A percentile compares a stretch with the other conserved stretches of the same genome.
Evolutionary conservation across 495 filamentous ascomycete genomes (phyloP).

Genomic region (Pyronema domesticum): DNA sequence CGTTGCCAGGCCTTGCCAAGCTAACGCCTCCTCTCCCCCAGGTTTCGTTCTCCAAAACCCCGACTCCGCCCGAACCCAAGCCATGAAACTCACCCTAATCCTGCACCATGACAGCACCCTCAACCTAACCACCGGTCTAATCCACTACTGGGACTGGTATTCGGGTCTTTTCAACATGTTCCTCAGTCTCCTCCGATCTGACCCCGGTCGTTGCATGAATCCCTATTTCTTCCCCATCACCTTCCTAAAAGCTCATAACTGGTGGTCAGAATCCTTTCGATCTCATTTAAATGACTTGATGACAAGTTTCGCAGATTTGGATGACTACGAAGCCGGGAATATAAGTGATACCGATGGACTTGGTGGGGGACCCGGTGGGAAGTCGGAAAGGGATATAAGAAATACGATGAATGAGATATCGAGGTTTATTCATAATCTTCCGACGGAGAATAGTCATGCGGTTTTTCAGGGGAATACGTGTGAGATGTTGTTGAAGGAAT

Average conservation of each 20-base stretch:
- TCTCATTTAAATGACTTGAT: not conserved
- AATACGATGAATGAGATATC: not conserved
- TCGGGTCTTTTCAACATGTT: not conserved
- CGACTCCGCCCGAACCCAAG: not conserved
- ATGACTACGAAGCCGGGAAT: too few relatives aligned
- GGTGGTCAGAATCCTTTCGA: not conserved
- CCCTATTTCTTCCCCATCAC: not conserved
- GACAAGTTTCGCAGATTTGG: too few relatives aligned
- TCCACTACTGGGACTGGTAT: not conserved
- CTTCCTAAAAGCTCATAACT: not conserved
- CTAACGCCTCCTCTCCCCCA: not conserved
- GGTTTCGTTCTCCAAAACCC: not conserved
- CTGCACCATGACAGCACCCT: not conserved
- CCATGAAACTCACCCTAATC: not conserved
- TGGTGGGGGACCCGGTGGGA: too few relatives aligned
- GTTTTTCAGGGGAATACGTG: not conserved
- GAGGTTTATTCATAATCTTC: not conserved
- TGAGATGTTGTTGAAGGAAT: not conserved
- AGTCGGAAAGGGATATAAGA: not conserved
- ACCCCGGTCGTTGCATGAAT: not conserved
- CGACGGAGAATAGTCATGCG: not conserved
- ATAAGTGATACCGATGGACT: too few relatives aligned
- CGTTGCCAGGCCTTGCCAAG: too few relatives aligned
- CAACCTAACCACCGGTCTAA: not conserved
- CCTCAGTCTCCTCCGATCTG: not conserved